A percentile compares a stretch with the other conserved stretches of the same genome.
Conservation (phyloP, 495 filamentous ascomycete genomes). For the Amniculicola lignicola region DNA sequence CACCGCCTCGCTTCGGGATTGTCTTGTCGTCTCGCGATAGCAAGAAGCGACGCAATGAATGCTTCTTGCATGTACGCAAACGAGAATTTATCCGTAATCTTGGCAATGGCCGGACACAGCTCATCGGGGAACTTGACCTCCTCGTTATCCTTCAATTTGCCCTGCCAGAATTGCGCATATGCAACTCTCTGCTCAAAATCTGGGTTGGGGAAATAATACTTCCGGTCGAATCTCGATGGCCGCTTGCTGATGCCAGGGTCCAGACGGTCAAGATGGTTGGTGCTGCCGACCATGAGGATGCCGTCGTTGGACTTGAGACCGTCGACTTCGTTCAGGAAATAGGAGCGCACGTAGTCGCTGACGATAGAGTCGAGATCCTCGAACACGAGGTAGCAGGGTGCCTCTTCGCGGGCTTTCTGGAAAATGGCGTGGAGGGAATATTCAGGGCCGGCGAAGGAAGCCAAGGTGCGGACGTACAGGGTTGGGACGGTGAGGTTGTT, state of each 20-base stretch:
- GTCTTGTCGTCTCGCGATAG: conserved; percentile 32
- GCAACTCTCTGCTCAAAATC: conserved; percentile 32
- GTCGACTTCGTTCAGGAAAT: conserved; percentile 46
- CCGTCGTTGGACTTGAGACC: conserved; percentile 43
- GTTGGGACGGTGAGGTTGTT: conserved; percentile 37
- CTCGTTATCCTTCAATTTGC: conserved; percentile 39
- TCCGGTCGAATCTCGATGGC: conserved; percentile 43
- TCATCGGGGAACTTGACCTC: conserved; percentile 43
- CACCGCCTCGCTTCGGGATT: conserved; percentile 20
- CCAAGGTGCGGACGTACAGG: conserved; percentile 41
- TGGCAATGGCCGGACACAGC: conserved; percentile 39
- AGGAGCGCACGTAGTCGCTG: conserved; percentile 39
- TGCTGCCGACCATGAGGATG: conserved; percentile 46
- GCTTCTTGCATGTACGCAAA: conserved; percentile 47
- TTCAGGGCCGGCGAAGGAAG: conserved; percentile 38
- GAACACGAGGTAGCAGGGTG: conserved; percentile 46
- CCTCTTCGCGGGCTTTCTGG: conserved; percentile 37
- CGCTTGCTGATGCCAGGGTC: conserved; percentile 45
- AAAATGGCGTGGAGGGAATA: conserved; percentile 41
- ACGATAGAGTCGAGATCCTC: conserved; percentile 45
- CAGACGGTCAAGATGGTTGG: conserved; percentile 44
- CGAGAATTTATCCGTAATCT: conserved; percentile 42
- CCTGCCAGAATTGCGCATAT: conserved; percentile 43
- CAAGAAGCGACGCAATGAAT: conserved; percentile 40
- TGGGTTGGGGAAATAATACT: conserved; percentile 43